Base-by-base conservation (phyloP, 2,329 filamentous ascomycete genomes). In the Colletotrichum gigasporum region DNA sequence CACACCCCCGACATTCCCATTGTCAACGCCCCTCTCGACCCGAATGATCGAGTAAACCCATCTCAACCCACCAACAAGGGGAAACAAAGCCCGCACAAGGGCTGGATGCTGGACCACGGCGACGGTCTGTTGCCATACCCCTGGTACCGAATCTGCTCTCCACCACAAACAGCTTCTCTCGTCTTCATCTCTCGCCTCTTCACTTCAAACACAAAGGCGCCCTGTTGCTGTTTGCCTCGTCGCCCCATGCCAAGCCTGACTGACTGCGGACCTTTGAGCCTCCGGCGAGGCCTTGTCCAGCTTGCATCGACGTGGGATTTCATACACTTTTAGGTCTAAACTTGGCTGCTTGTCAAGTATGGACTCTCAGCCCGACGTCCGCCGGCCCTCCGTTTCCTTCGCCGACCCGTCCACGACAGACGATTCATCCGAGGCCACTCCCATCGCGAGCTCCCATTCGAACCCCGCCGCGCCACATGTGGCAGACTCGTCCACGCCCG, bases 271-370 rank as follows among this genome's bases (percentile, higher is more conserved):
- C 48, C 42, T 65, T 24, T 32, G 50, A 62, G 56, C 62, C 56
- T 54, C 62, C 30, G 48, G 56, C 56, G 50, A 55, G 62, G 62
- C 37, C 28, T 61, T 35, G 57, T 50, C 57, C 57, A 55, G 42
- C 50, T 63, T 53, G 47, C 42, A 53, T 42, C 34, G n/a, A 28
- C 22, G 34, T 44, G 34, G 30, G 41, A 37, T 14, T 41, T 16
- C 18, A 24, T 55, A 51, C 48, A 50, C 56, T 62, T 50, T 47
- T 55, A 62, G 62, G 62, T 64, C 61, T 62, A 18, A n/a, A 42
- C 16, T 18, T 22, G n/a, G 7, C 11, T 16, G 6, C 10, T 18
- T n/a, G 12, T 26, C 34, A 48, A 45, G 22, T 35, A 65, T 65
- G 62, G 57, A 65, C 30, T 34, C 41, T 18, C 48, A 44, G 16